Evolutionary conservation across 1,139 yeast genomes (phyloP).

Genomic region (Blastobotrys elegans): DNA sequence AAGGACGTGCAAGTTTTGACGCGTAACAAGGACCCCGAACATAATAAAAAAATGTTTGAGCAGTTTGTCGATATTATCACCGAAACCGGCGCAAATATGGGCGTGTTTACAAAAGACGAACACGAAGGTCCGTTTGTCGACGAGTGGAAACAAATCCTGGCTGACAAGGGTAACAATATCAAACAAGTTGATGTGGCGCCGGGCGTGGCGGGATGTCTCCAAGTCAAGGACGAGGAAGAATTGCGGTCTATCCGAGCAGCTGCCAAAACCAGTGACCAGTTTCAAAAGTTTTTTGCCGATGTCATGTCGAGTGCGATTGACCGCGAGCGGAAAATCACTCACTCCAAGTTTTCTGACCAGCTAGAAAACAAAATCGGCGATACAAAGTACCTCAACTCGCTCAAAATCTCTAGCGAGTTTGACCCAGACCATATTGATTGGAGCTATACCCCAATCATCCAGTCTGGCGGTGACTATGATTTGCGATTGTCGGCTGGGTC

Average conservation of each 20-base stretch:
- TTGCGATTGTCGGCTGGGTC: constrained; percentile 82
- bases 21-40: constrained; percentile 76
- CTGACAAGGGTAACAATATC: constrained; percentile 33
- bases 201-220: constrained; percentile 58
- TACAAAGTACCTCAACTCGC: constrained; percentile 56
- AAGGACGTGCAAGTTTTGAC: constrained; percentile 65
- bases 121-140: constrained; percentile 78
- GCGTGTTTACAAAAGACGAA: constrained; percentile 64
- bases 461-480: constrained; percentile 84
- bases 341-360: constrained; percentile 66
- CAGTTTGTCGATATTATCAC: constrained; percentile 52
- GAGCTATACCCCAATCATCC: constrained; percentile 91
- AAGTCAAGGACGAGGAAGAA: constrained; percentile 77
- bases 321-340: constrained; percentile 74
- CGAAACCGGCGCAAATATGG: constrained; percentile 48
- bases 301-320: constrained; percentile 87
- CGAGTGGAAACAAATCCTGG: constrained; percentile 50
- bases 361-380: constrained; percentile 81
- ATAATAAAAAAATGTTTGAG: constrained; percentile 61
- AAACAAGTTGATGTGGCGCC: constrained; percentile 49
- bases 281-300: constrained; percentile 69
- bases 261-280: constrained; percentile 68
- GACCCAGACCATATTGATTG: constrained; percentile 81
- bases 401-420: constrained; percentile 59
- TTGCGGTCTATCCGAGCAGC: constrained; percentile 62